Percentiles rank a stretch among this genome's conserved stretches.
Evolutionary conservation across 768 basidiomycete genomes (phyloP).

Genomic region (Hericium rajendrae): DNA sequence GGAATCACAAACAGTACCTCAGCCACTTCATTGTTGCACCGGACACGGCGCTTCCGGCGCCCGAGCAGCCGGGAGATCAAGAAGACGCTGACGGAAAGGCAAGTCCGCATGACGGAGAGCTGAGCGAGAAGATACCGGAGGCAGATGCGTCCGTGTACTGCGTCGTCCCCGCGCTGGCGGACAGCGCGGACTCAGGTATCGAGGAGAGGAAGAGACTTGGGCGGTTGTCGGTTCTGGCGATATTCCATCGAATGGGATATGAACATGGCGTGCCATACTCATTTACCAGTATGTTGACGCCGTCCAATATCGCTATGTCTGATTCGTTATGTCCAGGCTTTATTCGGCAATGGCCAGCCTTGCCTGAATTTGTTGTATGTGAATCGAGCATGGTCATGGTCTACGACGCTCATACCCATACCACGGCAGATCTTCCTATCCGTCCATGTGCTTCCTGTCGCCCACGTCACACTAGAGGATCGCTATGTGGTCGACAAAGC

Average conservation of each 20-base stretch:
- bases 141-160: conserved; percentile 5
- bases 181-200: neutral
- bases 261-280: conserved; percentile 37
- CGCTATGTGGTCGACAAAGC: conserved; percentile 52
- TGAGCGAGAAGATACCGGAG: conserved; percentile 18
- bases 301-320: neutral
- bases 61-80: neutral
- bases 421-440: conserved; percentile 50
- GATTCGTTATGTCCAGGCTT: conserved; percentile 29
- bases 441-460: conserved; percentile 40
- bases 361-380: conserved; percentile 57
- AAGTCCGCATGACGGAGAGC: conserved; percentile 12
- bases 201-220: conserved; percentile 5
- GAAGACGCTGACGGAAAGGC: conserved; percentile 15
- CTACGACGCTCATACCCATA: neutral
- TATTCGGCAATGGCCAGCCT: conserved; percentile 55
- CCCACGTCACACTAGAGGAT: conserved; percentile 38
- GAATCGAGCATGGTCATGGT: neutral
- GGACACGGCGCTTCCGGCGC: conserved; percentile 15
- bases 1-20: conserved; percentile 41
- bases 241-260: conserved; percentile 10
- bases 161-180: neutral
- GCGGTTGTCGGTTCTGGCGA: conserved; percentile 6
- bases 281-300: conserved; percentile 33
- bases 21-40: conserved; percentile 38